Evolutionary conservation across 352 stramenopile genomes (phyloP).

Genomic region (Phytopythium delawarense): DNA sequence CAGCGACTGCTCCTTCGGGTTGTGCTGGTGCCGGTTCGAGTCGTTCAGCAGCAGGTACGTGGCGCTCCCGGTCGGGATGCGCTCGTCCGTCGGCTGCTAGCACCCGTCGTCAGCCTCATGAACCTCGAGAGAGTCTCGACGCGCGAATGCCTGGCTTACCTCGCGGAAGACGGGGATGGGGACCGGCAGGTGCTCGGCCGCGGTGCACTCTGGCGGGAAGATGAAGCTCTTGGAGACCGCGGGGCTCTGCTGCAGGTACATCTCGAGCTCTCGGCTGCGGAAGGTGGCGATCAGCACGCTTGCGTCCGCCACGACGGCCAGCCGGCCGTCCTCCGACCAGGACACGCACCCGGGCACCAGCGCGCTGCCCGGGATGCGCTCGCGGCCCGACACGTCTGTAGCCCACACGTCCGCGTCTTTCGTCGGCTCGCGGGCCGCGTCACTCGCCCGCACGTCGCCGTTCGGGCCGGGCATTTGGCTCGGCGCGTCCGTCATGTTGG

Average conservation of each 20-base stretch:
- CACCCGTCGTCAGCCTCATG: not conserved
- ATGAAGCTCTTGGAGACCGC: conserved; percentile 81
- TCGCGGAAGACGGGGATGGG: conserved; percentile 43
- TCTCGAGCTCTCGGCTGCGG: conserved; percentile 70
- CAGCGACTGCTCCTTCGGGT: conserved; percentile 78
- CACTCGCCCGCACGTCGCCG: not conserved
- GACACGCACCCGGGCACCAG: conserved; percentile 57
- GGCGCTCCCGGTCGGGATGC: conserved; percentile 26
- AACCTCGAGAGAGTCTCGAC: not conserved
- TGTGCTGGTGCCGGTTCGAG: conserved; percentile 63
- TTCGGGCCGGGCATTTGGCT: not conserved
- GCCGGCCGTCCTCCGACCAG: conserved; percentile 71
- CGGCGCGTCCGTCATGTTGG: not conserved
- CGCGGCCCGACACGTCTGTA: conserved; percentile 16
- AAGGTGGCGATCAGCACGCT: conserved; percentile 80
- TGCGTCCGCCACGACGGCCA: conserved; percentile 67
- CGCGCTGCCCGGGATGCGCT: conserved; percentile 73
- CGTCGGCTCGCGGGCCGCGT: not conserved
- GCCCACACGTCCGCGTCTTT: not conserved
- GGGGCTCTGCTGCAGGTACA: conserved; percentile 74
- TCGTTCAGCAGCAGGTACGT: conserved; percentile 71
- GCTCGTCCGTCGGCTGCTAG: conserved; percentile 16
- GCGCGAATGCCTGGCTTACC: not conserved
- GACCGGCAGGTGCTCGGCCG: conserved; percentile 47
- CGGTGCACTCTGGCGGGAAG: conserved; percentile 43